Percentiles rank a stretch among this genome's conserved stretches.
These are phyloP conservation scores for Microbotryomycetes sp. DNA, from an alignment of 1,284 basidiomycete genomes.

Conservation along the genomic window DNA sequence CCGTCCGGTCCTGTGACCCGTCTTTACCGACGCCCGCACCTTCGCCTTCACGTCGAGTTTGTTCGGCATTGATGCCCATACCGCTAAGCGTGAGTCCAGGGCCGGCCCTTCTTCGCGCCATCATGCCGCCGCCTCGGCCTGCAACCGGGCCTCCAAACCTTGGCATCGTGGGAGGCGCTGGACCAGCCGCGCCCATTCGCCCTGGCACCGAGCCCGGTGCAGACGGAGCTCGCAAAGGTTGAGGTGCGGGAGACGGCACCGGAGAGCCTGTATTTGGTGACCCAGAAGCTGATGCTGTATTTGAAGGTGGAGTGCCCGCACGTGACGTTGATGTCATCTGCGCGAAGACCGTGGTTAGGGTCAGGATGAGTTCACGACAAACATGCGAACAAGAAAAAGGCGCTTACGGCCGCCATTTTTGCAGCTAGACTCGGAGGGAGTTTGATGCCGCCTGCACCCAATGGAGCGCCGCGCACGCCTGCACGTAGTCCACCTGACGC, in stretches of 20 bases:
- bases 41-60: neutral
- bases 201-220: slow-evolving; percentile 41
- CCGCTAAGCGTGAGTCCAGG: slow-evolving; percentile 38
- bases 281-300: slow-evolving; percentile 26
- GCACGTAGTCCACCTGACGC: slow-evolving; percentile 1
- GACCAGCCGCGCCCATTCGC: slow-evolving; percentile 35
- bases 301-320: neutral
- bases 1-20: slow-evolving; percentile 5
- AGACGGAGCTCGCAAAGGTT: slow-evolving; percentile 12
- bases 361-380: neutral
- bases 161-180: slow-evolving; percentile 14
- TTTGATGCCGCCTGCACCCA: slow-evolving; percentile 33
- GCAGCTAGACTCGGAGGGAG: slow-evolving; percentile 82
- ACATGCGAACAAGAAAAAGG: too few species aligned
- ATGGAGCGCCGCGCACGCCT: slow-evolving; percentile 35
- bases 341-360: neutral
- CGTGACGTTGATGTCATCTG: slow-evolving; percentile 33
- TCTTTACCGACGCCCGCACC: neutral
- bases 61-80: slow-evolving; percentile 37
- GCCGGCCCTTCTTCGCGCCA: slow-evolving; percentile 39
- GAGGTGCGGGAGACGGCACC: slow-evolving; percentile 10
- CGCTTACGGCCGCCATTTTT: slow-evolving; percentile 75
- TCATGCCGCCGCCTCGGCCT: slow-evolving; percentile 33
- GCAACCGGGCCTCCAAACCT: slow-evolving; percentile 28
- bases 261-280: slow-evolving; percentile 17